Conservation (phyloP, 768 basidiomycete species). For the Boletus pseudopeckii region DNA sequence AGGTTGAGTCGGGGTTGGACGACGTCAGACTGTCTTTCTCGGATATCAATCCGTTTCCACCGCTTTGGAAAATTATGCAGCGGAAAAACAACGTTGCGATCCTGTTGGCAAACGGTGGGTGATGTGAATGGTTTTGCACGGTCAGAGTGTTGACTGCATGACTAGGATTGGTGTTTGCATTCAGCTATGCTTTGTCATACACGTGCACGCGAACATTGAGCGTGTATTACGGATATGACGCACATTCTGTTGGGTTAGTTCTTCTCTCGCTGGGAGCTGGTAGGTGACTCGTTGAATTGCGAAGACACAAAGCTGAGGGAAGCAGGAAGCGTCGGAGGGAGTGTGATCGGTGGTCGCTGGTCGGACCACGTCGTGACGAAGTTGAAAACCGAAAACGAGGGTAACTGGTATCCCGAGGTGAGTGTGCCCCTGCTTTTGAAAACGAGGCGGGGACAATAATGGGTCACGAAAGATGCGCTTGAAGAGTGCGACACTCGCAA, state of each 20-base stretch:
- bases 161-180: conserved; percentile 67
- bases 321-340: conserved; percentile 49
- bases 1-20: conserved; percentile 10
- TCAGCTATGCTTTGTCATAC: conserved; percentile 68
- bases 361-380: conserved; percentile 48
- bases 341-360: conserved; percentile 55
- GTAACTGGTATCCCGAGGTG: conserved; percentile 62
- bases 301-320: neutral
- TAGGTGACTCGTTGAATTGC: conserved; percentile 25
- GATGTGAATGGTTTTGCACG: neutral
- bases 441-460: neutral
- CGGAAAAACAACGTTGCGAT: conserved; percentile 66
- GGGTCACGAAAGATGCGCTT: conserved; percentile 60
- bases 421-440: conserved; percentile 5
- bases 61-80: conserved; percentile 54
- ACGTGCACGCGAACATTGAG: conserved; percentile 70
- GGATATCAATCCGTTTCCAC: conserved; percentile 75
- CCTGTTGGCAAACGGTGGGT: conserved; percentile 36
- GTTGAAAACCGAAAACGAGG: conserved; percentile 44
- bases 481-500: conserved; percentile 54
- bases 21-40: conserved; percentile 53
- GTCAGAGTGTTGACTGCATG: conserved; percentile 6
- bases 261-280: conserved; percentile 73
- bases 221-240: conserved; percentile 57
- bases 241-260: conserved; percentile 72